Base-by-base conservation (phyloP, 2,329 filamentous ascomycete species). In the Alternaria arborescens region DNA sequence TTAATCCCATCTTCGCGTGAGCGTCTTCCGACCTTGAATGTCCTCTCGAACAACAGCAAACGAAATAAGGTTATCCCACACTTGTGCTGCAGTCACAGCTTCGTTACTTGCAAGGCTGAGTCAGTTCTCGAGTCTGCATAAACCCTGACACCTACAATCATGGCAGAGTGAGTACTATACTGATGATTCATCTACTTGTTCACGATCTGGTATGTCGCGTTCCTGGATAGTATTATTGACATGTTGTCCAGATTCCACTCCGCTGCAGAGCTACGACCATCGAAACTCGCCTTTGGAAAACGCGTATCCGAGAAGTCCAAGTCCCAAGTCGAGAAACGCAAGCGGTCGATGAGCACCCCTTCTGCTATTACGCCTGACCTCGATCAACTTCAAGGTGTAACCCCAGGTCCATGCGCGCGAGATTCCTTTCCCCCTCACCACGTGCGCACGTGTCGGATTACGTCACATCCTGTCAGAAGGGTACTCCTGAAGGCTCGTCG, bases 211-310 rank as follows among this genome's bases (percentile, higher is more conserved):
- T 3, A 6, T 14, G 8, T 47, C 34, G 20, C 26, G 4, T 40
- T 16, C 28, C 34, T 40, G 18, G 11, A 28, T 24, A 26, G 3
- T 18, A 36, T 24, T 18, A 18, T 40, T 59, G n/a, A 62, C 22
- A 22, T 40, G 40, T n/a, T 24, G n/a, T 41, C 18, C 30, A 59
- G 56, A 8, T 34, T 22, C 32, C 32, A 36, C 53, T 62, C 54
- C 43, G 46, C 57, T 18, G 16, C 53, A 22, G 38, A 65, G 34
- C 56, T 63, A 24, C 64, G 43, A 30, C 57, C 62, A 16, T 52
- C 46, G 11, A 55, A 58, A 41, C 28, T 55, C 28, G 34, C 28
- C 14, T 47, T 62, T 38, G 32, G 42, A 8, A 58, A 61, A 41
- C 50, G 56, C 5, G 6, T 60, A 24, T 30, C 22, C 3, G 22